Percentiles rank a stretch among this genome's conserved stretches.
These are phyloP conservation scores for Suillus brevipes DNA, from an alignment of 768 basidiomycete species.

Conservation along the genomic window DNA sequence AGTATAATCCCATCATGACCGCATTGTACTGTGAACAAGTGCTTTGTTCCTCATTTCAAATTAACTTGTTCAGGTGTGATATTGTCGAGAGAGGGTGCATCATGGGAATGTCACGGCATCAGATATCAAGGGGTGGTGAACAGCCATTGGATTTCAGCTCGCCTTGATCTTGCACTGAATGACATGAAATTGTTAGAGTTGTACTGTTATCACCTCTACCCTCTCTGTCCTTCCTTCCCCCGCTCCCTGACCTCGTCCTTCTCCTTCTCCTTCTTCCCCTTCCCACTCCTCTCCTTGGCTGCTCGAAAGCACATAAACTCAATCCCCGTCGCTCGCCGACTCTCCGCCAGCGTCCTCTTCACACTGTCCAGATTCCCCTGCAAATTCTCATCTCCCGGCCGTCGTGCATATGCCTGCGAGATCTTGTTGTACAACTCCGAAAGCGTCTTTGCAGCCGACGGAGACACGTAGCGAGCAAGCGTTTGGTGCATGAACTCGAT, in stretches of 20 bases:
- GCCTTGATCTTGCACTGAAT: background rate
- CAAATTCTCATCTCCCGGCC: constrained; percentile 82
- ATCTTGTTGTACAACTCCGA: constrained; percentile 94
- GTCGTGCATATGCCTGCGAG: constrained; percentile 86
- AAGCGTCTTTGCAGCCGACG: constrained; percentile 77
- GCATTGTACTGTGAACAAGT: background rate
- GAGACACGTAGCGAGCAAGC: constrained; percentile 82
- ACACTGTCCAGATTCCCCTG: constrained; percentile 88
- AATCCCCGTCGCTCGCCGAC: constrained; percentile 86
- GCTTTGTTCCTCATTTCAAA: background rate
- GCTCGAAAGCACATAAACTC: constrained; percentile 94
- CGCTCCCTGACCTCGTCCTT: constrained; percentile 4
- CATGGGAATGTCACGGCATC: background rate
- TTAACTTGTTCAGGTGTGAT: background rate
- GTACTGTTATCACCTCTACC: constrained; percentile 7
- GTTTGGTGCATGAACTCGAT: constrained; percentile 99
- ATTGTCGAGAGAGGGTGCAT: background rate
- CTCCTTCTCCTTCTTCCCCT: background rate
- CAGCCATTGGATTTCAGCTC: too few species aligned
- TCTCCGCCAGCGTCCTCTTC: constrained; percentile 86
- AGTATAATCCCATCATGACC: background rate
- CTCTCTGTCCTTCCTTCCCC: constrained; percentile 13
- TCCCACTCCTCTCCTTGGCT: constrained; percentile 46
- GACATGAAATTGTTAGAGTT: background rate
- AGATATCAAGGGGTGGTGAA: background rate